phyloP scores from a whole-genome alignment of 768 basidiomycete genomes.

The Leccinum variicolor region DNA sequence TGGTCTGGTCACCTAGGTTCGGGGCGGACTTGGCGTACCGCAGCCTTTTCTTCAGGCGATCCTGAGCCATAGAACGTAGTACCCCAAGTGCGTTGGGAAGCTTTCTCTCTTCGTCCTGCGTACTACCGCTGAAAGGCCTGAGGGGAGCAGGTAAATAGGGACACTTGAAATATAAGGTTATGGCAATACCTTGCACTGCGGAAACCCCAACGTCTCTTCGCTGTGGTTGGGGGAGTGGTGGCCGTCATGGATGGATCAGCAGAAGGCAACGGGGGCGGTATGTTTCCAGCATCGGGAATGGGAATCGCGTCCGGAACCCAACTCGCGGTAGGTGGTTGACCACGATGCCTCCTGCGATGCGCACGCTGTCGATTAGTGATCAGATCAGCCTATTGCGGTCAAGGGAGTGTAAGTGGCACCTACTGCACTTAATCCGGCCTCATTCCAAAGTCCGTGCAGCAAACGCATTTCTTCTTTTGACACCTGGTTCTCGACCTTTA shows the following conservation, averaged over 20 bases:
- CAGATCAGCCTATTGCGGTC: neutral
- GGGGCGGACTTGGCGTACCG: slow-evolving; percentile 24
- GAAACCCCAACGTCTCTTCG: slow-evolving; percentile 16
- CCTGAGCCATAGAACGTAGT: slow-evolving; percentile 13
- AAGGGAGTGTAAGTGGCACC: neutral
- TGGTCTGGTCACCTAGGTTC: slow-evolving; percentile 13
- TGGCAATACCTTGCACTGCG: slow-evolving; percentile 19
- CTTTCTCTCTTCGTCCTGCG: slow-evolving; percentile 8
- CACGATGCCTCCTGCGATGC: slow-evolving; percentile 18
- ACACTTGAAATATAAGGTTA: neutral
- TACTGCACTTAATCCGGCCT: slow-evolving; percentile 21
- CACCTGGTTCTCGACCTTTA: slow-evolving; percentile 16
- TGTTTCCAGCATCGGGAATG: slow-evolving; percentile 8
- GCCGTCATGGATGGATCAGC: slow-evolving; percentile 1
- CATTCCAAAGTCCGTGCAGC: slow-evolving; percentile 27
- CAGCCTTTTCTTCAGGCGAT: slow-evolving; percentile 18
- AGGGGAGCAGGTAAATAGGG: neutral
- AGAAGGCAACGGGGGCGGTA: neutral
- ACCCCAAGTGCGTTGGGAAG: neutral
- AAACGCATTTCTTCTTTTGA: slow-evolving; percentile 17
- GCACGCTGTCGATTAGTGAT: slow-evolving; percentile 18
- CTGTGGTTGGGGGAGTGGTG: neutral
- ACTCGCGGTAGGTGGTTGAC: neutral
- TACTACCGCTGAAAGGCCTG: slow-evolving; percentile 14
- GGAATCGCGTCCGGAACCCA: slow-evolving; percentile 10